phyloP scores from a whole-genome alignment of 2,329 filamentous ascomycete genomes.

The Ascochyta rabiei region DNA sequence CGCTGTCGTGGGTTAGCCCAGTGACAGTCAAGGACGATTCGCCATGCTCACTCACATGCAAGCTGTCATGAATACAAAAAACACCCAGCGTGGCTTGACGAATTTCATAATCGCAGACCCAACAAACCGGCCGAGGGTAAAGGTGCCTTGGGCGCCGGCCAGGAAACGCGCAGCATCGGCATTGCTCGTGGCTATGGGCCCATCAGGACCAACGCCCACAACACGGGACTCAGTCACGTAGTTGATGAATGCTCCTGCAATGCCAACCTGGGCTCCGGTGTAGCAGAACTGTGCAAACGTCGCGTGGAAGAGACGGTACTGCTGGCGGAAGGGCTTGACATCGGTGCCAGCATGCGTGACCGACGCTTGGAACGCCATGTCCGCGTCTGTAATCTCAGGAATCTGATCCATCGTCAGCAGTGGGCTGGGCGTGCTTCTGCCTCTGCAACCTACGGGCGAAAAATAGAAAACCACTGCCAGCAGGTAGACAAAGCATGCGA shows the following conservation, averaged over 20 bases:
- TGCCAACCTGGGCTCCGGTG: conserved; percentile 71
- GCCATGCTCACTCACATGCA: conserved; percentile 63
- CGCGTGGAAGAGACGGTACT: conserved; percentile 77
- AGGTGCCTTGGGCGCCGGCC: conserved; percentile 74
- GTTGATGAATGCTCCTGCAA: conserved; percentile 54
- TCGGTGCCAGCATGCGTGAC: conserved; percentile 46
- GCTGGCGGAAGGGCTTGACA: conserved; percentile 60
- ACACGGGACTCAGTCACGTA: conserved; percentile 57
- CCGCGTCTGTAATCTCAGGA: conserved; percentile 40
- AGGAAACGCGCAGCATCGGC: conserved; percentile 69
- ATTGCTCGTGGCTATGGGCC: conserved; percentile 44
- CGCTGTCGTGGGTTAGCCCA: conserved; percentile 64
- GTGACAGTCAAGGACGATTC: conserved; percentile 72
- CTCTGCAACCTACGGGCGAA: conserved; percentile 36
- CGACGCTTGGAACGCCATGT: conserved; percentile 62
- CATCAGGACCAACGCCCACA: conserved; percentile 4
- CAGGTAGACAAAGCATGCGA: conserved; percentile 64
- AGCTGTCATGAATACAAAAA: conserved; percentile 69
- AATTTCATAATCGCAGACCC: conserved; percentile 71
- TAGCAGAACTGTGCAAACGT: conserved; percentile 81
- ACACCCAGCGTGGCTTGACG: conserved; percentile 70
- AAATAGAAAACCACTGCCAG: conserved; percentile 66
- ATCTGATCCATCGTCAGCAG: conserved; percentile 1
- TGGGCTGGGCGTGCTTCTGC: too few relatives aligned
- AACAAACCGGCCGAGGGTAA: conserved; percentile 73